A percentile compares a stretch with the other conserved stretches of the same genome.
Conservation (phyloP, 2,329 filamentous ascomycete genomes). For the Clarireedia sp. region DNA sequence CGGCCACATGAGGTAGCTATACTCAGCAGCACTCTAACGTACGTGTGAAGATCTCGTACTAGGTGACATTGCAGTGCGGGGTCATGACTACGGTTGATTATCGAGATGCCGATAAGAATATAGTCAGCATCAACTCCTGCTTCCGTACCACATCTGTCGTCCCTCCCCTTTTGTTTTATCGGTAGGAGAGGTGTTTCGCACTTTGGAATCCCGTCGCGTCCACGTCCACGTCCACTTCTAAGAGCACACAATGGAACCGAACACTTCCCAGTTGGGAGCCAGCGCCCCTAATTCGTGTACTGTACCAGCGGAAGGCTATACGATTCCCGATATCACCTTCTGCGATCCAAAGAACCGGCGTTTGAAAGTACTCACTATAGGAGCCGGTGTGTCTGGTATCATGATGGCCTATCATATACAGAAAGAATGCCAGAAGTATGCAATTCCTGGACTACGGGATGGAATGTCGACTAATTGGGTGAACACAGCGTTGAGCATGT, state of each 20-base stretch:
- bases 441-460: conserved; percentile 21
- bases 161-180: no score
- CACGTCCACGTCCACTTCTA: neutral
- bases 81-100: no score
- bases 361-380: conserved; percentile 40
- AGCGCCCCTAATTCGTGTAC: no score
- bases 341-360: conserved; percentile 34
- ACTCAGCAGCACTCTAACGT: no score
- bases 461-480: conserved; percentile 41
- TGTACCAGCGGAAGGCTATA: neutral
- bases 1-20: no score
- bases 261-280: neutral
- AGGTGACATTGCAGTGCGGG: no score
- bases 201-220: no score
- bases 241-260: neutral
- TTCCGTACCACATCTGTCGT: no score
- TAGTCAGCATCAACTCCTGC: no score
- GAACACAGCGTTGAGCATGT: conserved; percentile 31
- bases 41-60: no score
- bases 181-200: no score
- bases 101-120: no score
- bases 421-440: conserved; percentile 30
- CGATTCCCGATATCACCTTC: conserved; percentile 13
- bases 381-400: conserved; percentile 41
- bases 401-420: conserved; percentile 41